Evolutionary conservation across 192 early-diverging fungal species (phyloP), one percentile per base, ranked within the genome.

Genomic region (Gonapodya sp.): DNA sequence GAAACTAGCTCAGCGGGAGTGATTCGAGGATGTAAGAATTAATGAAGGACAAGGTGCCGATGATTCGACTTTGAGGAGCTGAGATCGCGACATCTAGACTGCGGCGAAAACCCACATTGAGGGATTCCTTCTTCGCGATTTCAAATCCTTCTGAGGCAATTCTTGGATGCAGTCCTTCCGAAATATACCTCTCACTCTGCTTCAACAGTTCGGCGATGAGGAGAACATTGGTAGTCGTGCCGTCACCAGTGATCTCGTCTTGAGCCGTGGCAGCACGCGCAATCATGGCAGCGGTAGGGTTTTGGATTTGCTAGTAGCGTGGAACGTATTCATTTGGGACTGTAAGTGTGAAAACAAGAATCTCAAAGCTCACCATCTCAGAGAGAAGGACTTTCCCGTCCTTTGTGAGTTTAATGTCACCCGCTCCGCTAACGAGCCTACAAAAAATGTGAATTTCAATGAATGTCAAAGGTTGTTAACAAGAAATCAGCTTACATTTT

Each of bases 251-350:
- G 37, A 98, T 93, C 82, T 99, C 98, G 88, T 99, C 98, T 87
- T 99, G 98, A 34, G 97, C 97, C 31, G 96, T 98, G 0, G 98
- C 96, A n/a, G 98, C 95, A 24, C 96, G 91, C 32, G 98, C 98
- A 85, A 99, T 98, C 98, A 99, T 99, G 80, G 94, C 94, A 32
- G 98, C 98, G 1, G 96, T 97, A 1, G 98, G 98, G 86, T 99
- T 96, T 93, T 97, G 96, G 87, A 99, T 99, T 96, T 99, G 98
- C 95, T 95, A 85, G 36, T 34, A 24, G 32, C 35, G 1, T 30
- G 36, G 31, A 34, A 73, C 35, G 34, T 35, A 32, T 18, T 18
- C 37, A 73, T 31, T 73, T 73, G 34, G 46, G 1, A 36, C 2
- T 34, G 35, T 24, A 35, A 36, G 24, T 73, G 73, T 1, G 73